Percentiles rank a stretch among this genome's conserved stretches.
phyloP scores from a whole-genome alignment of 768 basidiomycete species.

The Tricholoma hemisulphureum region DNA sequence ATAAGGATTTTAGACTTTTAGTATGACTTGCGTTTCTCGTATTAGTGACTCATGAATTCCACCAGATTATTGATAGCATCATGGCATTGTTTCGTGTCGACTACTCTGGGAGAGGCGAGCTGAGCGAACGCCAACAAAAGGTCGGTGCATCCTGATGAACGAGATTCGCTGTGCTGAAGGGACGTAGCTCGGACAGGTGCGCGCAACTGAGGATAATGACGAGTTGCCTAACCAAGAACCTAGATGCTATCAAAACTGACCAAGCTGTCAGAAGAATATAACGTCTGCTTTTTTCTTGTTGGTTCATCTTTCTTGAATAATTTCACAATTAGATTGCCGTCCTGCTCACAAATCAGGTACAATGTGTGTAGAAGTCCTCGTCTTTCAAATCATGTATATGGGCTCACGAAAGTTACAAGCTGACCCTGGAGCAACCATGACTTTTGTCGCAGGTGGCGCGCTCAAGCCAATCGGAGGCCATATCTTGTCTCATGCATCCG shows the following conservation, averaged over 20 bases:
- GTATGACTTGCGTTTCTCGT: conserved; percentile 31
- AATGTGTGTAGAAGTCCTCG: conserved; percentile 56
- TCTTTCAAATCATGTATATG: neutral
- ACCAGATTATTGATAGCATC: conserved; percentile 90
- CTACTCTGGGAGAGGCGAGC: conserved; percentile 88
- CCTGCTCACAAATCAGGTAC: conserved; percentile 90
- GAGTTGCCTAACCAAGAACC: neutral
- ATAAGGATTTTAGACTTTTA: conserved; percentile 77
- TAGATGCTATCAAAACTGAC: conserved; percentile 91
- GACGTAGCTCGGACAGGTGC: conserved; percentile 81
- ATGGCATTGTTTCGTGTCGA: conserved; percentile 97
- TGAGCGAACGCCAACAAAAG: conserved; percentile 93
- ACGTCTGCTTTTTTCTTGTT: conserved; percentile 43
- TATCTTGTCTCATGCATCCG: conserved; percentile 86
- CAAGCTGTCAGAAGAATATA: conserved; percentile 90
- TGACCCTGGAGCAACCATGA: conserved; percentile 93
- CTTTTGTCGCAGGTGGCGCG: conserved; percentile 91
- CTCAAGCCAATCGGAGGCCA: conserved; percentile 91
- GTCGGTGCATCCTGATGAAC: conserved; percentile 29
- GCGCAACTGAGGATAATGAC: neutral
- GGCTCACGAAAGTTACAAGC: conserved; percentile 39
- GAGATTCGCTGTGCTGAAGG: conserved; percentile 10
- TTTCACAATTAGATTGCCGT: conserved; percentile 63
- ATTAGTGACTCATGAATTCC: conserved; percentile 11
- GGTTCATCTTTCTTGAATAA: conserved; percentile 6